These are phyloP conservation scores for Teratosphaeriaceae sp. DNA, from an alignment of 2,329 filamentous ascomycete genomes.

Conservation along the genomic window DNA sequence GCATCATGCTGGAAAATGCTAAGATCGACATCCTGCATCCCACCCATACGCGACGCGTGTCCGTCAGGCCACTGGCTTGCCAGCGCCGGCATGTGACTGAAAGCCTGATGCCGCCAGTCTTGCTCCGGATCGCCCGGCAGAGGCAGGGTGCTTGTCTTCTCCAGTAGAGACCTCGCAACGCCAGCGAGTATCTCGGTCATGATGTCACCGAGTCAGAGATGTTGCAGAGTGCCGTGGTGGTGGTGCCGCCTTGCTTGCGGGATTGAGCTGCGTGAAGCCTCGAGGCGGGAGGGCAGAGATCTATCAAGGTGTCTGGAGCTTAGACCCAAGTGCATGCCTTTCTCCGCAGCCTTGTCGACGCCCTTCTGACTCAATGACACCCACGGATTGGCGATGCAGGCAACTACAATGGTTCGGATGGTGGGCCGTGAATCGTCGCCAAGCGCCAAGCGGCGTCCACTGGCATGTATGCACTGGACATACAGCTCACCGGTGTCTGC, in stretches of 20 bases:
- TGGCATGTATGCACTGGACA: not conserved
- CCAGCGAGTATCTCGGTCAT: slow-evolving; percentile 11
- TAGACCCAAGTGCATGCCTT: not conserved
- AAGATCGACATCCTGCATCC: slow-evolving; percentile 22
- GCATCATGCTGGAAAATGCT: slow-evolving; percentile 20
- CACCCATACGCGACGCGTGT: slow-evolving; percentile 14
- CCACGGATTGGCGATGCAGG: too few species aligned
- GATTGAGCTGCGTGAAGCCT: not conserved
- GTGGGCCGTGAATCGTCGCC: not conserved
- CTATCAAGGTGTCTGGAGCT: not conserved
- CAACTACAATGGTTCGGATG: too few species aligned
- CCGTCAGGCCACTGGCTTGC: slow-evolving; percentile 9
- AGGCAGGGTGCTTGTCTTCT: slow-evolving; percentile 2
- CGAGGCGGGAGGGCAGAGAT: not conserved
- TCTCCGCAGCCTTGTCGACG: not conserved
- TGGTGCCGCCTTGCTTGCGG: slow-evolving; percentile 1
- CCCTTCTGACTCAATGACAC: not conserved
- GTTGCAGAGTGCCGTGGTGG: not conserved
- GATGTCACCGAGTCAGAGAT: slow-evolving; percentile 4
- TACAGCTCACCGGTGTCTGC: not conserved
- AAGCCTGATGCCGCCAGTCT: slow-evolving; percentile 6
- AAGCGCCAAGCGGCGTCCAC: not conserved
- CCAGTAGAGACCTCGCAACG: slow-evolving; percentile 7
- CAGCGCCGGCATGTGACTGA: slow-evolving; percentile 5
- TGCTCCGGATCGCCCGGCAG: slow-evolving; percentile 11